Conservation (phyloP, 176 grass and related monocot genomes). For the Zoysia japonica region DNA sequence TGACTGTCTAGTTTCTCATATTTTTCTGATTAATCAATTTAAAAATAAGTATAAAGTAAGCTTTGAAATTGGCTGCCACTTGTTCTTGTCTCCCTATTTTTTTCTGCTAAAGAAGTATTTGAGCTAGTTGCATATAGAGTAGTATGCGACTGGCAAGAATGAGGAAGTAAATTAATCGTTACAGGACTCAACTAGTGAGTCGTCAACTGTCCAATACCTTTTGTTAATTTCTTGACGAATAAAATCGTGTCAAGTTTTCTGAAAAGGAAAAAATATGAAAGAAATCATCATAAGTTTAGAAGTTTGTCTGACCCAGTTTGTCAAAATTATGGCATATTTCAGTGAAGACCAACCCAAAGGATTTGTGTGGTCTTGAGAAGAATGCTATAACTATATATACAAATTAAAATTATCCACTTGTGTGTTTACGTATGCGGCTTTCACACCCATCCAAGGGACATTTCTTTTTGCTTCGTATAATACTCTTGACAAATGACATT, state of each 20-base stretch:
- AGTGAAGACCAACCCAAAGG: neutral
- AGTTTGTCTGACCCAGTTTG: neutral
- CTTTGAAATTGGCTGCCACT: neutral
- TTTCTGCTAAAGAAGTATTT: neutral
- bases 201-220: neutral
- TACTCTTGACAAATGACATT: too few species aligned
- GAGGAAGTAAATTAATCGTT: neutral
- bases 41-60: neutral
- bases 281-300: neutral
- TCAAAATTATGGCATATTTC: neutral
- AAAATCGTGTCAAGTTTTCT: neutral
- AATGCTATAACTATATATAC: neutral
- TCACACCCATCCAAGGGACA: neutral
- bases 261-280: conserved; percentile 4
- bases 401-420: neutral
- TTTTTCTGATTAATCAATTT: neutral
- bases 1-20: neutral
- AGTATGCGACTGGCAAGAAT: neutral
- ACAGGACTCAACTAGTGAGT: neutral
- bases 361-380: neutral
- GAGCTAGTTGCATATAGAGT: neutral
- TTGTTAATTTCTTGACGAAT: neutral
- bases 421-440: neutral
- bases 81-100: neutral
- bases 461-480: too few species aligned